A percentile compares a stretch with the other conserved stretches of the same genome.
phyloP scores from a whole-genome alignment of 768 basidiomycete genomes.

The Galerina marginata region DNA sequence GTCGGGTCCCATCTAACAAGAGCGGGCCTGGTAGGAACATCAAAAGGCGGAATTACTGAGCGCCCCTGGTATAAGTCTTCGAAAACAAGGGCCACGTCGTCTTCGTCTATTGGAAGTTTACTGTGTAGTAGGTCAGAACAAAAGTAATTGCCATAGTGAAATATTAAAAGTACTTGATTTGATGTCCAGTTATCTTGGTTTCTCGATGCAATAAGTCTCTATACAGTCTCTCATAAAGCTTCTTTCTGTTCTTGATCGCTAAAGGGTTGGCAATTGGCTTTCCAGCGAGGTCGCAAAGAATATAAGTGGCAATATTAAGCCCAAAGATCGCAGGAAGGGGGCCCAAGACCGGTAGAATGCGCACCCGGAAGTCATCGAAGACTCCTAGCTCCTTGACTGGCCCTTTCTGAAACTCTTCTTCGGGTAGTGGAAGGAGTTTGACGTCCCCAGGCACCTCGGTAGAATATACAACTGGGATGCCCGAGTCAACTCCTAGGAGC shows the following conservation, averaged over 20 bases:
- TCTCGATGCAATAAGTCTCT: slow-evolving; percentile 81
- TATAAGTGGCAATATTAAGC: slow-evolving; percentile 86
- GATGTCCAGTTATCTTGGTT: slow-evolving; percentile 63
- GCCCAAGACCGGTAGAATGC: slow-evolving; percentile 90
- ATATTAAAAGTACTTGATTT: slow-evolving; percentile 55
- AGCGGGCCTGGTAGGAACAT: slow-evolving; percentile 72
- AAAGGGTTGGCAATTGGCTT: slow-evolving; percentile 85
- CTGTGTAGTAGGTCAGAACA: slow-evolving; percentile 39
- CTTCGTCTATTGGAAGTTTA: slow-evolving; percentile 78
- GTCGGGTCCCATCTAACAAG: slow-evolving; percentile 82
- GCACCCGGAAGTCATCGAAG: slow-evolving; percentile 91
- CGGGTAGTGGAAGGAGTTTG: slow-evolving; percentile 85
- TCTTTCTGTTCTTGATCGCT: slow-evolving; percentile 83
- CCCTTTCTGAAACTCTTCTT: slow-evolving; percentile 92
- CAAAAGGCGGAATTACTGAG: slow-evolving; percentile 78
- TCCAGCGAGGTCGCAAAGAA: slow-evolving; percentile 84
- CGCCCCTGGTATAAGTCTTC: slow-evolving; percentile 88
- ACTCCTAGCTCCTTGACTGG: slow-evolving; percentile 86
- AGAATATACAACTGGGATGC: slow-evolving; percentile 92
- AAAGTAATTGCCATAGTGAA: background rate
- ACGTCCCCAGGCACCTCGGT: slow-evolving; percentile 92
- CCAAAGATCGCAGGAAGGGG: slow-evolving; percentile 92
- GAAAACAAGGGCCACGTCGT: slow-evolving; percentile 83
- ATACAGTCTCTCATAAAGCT: slow-evolving; percentile 81
- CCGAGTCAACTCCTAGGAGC: slow-evolving; percentile 59